Evolutionary conservation across 257 asterid genomes (phyloP).

Genomic region (Paraleonurus japonicus): DNA sequence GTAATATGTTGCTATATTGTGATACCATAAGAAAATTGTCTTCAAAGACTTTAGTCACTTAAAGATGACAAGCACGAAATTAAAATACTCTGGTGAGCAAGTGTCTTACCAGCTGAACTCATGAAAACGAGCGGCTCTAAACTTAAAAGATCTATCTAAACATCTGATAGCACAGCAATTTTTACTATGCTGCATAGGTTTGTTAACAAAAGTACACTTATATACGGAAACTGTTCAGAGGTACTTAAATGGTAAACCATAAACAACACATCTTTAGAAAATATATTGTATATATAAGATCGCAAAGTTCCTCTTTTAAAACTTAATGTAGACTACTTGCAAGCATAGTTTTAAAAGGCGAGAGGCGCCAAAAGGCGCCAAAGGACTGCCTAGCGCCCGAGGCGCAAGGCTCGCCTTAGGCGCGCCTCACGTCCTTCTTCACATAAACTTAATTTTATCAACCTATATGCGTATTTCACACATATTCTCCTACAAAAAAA

Average conservation of each 20-base stretch:
- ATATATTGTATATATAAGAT: background rate
- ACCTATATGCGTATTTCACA: too few relatives aligned
- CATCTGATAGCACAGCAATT: constrained; percentile 3
- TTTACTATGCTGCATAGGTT: background rate
- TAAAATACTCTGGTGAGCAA: background rate
- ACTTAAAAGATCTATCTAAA: background rate
- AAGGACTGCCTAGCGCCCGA: too few relatives aligned
- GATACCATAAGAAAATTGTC: constrained; percentile 2
- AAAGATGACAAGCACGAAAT: background rate
- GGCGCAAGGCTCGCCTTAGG: too few relatives aligned
- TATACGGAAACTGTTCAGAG: background rate
- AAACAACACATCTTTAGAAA: background rate
- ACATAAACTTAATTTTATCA: too few relatives aligned
- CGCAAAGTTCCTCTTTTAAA: background rate
- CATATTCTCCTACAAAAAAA: too few relatives aligned
- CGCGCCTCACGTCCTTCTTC: too few relatives aligned
- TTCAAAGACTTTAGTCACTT: background rate
- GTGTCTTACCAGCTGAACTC: background rate
- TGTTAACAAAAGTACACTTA: background rate
- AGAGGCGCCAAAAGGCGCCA: too few relatives aligned
- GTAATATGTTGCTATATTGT: background rate
- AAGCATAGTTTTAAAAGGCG: too few relatives aligned
- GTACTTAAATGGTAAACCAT: background rate
- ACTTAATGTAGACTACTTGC: background rate
- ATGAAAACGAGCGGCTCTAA: constrained; percentile 10